Base-by-base conservation (phyloP, 1,284 basidiomycete species). In the Mixia osmundae region DNA sequence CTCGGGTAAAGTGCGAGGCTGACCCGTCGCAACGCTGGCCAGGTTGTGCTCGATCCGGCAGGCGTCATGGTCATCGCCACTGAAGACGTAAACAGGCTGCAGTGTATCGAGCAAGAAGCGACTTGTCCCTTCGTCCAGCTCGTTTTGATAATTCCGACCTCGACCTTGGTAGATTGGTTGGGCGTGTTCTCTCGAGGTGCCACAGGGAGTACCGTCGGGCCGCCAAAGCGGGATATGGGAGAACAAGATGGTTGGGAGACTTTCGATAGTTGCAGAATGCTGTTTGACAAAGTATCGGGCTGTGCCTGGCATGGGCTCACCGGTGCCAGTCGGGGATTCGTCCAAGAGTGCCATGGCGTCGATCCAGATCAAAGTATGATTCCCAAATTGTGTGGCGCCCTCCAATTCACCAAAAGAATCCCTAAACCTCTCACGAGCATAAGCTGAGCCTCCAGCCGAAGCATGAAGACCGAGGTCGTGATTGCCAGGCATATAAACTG, bases 11-110 rank as follows among this genome's bases (percentile, higher is more conserved):
- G 12, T 10, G 11, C 5, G 30, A 21, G 10, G 8, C 11, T 5
- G 4, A 34, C n/a, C 51, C 53, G 28, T 21, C 24, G 6, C 37
- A 32, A 23, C 37, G 37, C 32, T 36, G 19, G 35, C 32, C 26
- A 35, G 28, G 30, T 39, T 51, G 52, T 79, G 75, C 39, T 57
- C 59, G 44, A 74, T 66, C 47, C 79, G 75, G 54, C 80, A 87
- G 44, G 79, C 79, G 51, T 87, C 80, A 45, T 77, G 76, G 55
- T 87, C 76, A 53, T 87, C 79, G 8, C 75, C 82, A 46, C 72
- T 78, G 54, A 76, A 76, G 4, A 85, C 62, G 1, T 72, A 49
- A 10, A 59, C 54, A 10, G 82, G 80, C 22, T 65, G 61, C 12
- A 82, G 52, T 19, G 57, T 63, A 20, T 71, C 60, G 14, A 87